Conservation (phyloP, 78 protist species). For the Guillardia theta region DNA sequence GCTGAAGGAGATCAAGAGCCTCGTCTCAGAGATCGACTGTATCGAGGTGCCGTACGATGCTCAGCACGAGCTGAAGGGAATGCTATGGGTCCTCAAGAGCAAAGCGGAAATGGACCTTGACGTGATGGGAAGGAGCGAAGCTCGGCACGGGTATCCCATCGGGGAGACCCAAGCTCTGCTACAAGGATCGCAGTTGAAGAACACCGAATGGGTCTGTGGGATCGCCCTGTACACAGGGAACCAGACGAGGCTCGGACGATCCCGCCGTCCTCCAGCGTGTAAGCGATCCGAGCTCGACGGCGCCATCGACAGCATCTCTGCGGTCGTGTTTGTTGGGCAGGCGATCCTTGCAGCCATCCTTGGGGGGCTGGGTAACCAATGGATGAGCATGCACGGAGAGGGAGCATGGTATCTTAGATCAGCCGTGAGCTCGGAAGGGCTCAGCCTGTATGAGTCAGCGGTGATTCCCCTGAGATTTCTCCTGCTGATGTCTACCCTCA, state of each 20-base stretch:
- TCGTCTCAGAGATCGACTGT: too few relatives aligned
- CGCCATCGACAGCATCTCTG: neutral
- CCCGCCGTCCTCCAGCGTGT: neutral
- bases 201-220: slow-evolving; percentile 77
- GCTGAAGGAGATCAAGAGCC: neutral
- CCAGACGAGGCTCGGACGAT: neutral
- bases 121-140: neutral
- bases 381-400: neutral
- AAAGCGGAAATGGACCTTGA: too few relatives aligned
- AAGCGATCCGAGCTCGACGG: neutral
- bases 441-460: neutral
- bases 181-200: slow-evolving; percentile 43
- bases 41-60: too few relatives aligned
- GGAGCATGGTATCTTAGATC: neutral
- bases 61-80: too few relatives aligned
- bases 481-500: slow-evolving; percentile 73
- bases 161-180: neutral
- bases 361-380: neutral
- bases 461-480: slow-evolving; percentile 65
- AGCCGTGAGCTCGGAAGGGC: neutral
- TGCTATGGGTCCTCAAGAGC: too few relatives aligned
- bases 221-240: slow-evolving; percentile 11
- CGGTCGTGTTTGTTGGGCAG: neutral
- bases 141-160: neutral
- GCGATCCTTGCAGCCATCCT: neutral